Percentiles rank a stretch among this genome's conserved stretches.
Conservation (phyloP, 2,329 filamentous ascomycete genomes). For the Colletotrichum sp. region DNA sequence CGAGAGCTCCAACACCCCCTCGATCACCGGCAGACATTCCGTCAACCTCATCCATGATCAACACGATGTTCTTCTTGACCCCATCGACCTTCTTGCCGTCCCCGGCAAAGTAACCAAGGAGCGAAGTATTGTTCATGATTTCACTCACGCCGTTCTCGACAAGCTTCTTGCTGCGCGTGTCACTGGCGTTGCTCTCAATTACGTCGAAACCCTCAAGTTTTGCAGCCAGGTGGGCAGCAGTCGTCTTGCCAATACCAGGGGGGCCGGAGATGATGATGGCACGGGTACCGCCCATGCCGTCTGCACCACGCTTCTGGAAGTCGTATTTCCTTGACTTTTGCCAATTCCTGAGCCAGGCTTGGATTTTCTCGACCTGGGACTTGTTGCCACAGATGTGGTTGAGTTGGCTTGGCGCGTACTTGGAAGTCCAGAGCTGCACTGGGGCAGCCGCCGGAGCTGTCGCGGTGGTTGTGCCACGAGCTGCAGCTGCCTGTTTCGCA, state of each 20-base stretch:
- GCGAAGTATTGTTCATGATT: conserved; percentile 90
- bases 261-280: conserved; percentile 96
- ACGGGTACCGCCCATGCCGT: conserved; percentile 82
- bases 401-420: conserved; percentile 87
- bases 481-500: conserved; percentile 54
- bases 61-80: conserved; percentile 88
- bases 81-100: conserved; percentile 81
- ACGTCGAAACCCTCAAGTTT: conserved; percentile 93
- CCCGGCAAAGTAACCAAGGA: conserved; percentile 88
- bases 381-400: conserved; percentile 97
- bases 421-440: conserved; percentile 84
- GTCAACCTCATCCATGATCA: conserved; percentile 99
- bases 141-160: conserved; percentile 89
- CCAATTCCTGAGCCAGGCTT: conserved; percentile 86
- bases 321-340: conserved; percentile 77
- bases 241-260: conserved; percentile 97
- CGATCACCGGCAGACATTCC: conserved; percentile 98
- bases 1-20: conserved; percentile 91
- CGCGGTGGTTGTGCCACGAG: conserved; percentile 42
- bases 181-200: conserved; percentile 94
- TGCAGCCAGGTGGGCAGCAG: conserved; percentile 91
- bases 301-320: conserved; percentile 83
- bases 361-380: conserved; percentile 84
- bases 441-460: conserved; percentile 44
- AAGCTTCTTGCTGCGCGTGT: conserved; percentile 93